These are phyloP conservation scores for Camellia sinensis DNA, from an alignment of 148 eudicot species.

Conservation along the genomic window DNA sequence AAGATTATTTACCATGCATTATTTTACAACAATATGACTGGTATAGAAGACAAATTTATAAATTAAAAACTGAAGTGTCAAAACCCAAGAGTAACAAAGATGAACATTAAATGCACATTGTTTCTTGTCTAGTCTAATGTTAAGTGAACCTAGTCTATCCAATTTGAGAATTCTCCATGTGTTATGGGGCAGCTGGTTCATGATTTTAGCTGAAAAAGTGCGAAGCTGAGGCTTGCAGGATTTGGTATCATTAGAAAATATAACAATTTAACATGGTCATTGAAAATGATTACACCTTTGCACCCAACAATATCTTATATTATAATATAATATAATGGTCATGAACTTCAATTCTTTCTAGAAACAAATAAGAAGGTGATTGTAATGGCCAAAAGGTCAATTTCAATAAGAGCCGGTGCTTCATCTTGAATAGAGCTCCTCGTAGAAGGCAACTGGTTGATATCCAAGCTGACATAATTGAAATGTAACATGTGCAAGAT, in stretches of 20 bases:
- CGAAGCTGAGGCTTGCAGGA: not conserved
- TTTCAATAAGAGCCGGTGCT: not conserved
- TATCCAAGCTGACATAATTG: not conserved
- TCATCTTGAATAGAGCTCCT: not conserved
- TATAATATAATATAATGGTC: not conserved
- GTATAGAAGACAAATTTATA: not conserved
- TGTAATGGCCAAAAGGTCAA: not conserved
- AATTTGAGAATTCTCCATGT: not conserved
- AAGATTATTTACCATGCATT: not conserved
- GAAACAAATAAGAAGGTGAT: not conserved
- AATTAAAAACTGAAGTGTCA: not conserved
- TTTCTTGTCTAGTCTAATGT: not conserved
- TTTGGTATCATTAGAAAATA: not conserved
- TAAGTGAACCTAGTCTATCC: not conserved
- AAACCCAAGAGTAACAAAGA: not conserved
- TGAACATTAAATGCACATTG: not conserved
- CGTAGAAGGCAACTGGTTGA: not conserved
- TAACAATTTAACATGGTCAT: not conserved
- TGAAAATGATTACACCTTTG: not conserved
- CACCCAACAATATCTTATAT: not conserved
- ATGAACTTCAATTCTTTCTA: not conserved
- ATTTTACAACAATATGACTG: not conserved
- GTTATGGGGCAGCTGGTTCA: not conserved
- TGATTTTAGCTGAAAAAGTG: not conserved
- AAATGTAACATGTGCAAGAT: not conserved